These are phyloP conservation scores for Fusarium sp. DNA, from an alignment of 2,329 filamentous ascomycete species.

Conservation along the genomic window DNA sequence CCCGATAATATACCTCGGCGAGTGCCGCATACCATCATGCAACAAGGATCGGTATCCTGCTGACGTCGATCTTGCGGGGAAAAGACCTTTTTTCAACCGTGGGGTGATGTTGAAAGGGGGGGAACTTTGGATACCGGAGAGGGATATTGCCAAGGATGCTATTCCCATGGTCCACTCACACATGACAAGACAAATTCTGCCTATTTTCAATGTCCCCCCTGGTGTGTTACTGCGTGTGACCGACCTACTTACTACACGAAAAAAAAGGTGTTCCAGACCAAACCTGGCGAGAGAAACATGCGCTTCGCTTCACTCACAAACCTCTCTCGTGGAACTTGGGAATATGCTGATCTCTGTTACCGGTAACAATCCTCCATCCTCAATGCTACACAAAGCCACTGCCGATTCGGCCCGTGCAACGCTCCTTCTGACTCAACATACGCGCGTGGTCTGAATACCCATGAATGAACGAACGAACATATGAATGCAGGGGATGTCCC, in stretches of 20 bases:
- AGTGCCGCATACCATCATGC: background rate
- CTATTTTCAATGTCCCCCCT: background rate
- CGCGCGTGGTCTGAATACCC: background rate
- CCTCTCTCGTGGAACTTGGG: background rate
- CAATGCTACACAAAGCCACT: background rate
- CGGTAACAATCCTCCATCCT: background rate
- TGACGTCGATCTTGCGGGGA: slow-evolving; percentile 27
- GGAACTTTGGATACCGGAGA: background rate
- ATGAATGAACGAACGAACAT: background rate
- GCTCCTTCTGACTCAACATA: background rate
- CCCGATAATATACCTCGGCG: background rate
- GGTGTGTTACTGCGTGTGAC: background rate
- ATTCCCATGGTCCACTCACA: background rate
- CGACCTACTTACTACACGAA: background rate
- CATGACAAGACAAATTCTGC: background rate
- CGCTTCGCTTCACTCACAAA: background rate
- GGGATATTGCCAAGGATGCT: background rate
- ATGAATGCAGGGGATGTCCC: background rate
- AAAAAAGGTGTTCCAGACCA: background rate
- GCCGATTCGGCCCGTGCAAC: background rate
- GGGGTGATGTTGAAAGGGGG: background rate
- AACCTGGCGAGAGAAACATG: background rate
- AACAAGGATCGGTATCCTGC: slow-evolving; percentile 5
- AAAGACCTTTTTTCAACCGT: background rate
- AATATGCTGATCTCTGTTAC: background rate